These are phyloP conservation scores for Alternaria burnsii DNA, from an alignment of 2,329 filamentous ascomycete genomes.

Conservation along the genomic window DNA sequence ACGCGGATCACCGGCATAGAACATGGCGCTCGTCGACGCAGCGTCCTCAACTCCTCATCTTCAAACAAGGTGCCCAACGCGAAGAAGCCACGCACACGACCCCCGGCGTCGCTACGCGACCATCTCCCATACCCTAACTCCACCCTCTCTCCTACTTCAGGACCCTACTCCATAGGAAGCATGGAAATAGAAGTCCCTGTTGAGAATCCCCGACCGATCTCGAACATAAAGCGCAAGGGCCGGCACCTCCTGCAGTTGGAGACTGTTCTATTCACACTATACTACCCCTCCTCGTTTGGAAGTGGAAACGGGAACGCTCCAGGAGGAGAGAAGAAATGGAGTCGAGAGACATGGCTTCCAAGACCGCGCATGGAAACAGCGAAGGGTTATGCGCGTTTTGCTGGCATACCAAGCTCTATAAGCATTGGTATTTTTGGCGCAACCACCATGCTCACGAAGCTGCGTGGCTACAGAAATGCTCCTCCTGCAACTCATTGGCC, in stretches of 20 bases:
- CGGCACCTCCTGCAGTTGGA: slow-evolving; percentile 61
- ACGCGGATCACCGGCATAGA: slow-evolving; percentile 39
- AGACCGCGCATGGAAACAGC: slow-evolving; percentile 64
- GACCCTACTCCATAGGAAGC: slow-evolving; percentile 58
- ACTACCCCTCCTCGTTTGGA: slow-evolving; percentile 66
- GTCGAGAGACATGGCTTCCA: slow-evolving; percentile 69
- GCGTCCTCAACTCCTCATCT: slow-evolving; percentile 23
- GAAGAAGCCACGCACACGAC: slow-evolving; percentile 59
- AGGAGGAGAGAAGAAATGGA: slow-evolving; percentile 56
- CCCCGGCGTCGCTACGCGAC: slow-evolving; percentile 59
- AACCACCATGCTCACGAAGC: slow-evolving; percentile 70
- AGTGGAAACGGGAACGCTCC: slow-evolving; percentile 50
- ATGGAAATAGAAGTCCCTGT: slow-evolving; percentile 66
- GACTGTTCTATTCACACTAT: slow-evolving; percentile 71
- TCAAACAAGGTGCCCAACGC: slow-evolving; percentile 51
- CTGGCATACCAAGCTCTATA: slow-evolving; percentile 57
- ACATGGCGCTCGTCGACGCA: slow-evolving; percentile 29
- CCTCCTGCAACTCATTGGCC: slow-evolving; percentile 66
- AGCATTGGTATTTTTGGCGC: slow-evolving; percentile 63
- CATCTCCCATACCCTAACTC: slow-evolving; percentile 55
- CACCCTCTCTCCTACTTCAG: slow-evolving; percentile 60
- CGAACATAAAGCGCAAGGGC: slow-evolving; percentile 59
- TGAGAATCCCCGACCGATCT: slow-evolving; percentile 57
- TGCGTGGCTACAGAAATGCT: slow-evolving; percentile 70
- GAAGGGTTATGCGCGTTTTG: slow-evolving; percentile 70